phyloP scores from a whole-genome alignment of 331 rosid species.

The Malus hybrid region DNA sequence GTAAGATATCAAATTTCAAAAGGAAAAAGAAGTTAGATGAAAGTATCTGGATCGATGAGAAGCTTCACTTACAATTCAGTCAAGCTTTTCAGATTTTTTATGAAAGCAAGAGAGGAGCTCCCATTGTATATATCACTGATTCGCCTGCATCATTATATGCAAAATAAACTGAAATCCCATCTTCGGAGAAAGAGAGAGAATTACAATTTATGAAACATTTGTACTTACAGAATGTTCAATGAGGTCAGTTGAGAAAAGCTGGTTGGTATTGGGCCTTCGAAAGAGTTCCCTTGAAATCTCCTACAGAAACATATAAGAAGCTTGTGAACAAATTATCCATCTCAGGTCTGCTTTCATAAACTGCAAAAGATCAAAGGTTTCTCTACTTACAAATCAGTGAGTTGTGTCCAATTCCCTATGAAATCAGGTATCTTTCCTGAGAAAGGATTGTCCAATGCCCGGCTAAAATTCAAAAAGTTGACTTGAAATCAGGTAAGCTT shows the following conservation, averaged over 20 bases:
- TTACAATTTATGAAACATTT: no score
- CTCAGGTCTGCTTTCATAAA: no score
- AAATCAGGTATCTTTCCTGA: constrained; percentile 63
- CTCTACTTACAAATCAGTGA: constrained; percentile 38
- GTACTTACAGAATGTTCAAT: not conserved
- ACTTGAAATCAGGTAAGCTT: not conserved
- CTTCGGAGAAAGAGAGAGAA: not conserved
- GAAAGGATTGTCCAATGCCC: constrained; percentile 52
- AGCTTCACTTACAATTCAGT: constrained; percentile 32
- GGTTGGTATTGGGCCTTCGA: constrained; percentile 59
- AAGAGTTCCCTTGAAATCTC: constrained; percentile 70
- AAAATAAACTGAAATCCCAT: not conserved
- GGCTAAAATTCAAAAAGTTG: constrained; percentile 23
- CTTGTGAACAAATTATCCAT: no score
- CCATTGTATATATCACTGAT: constrained; percentile 55
- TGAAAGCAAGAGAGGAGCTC: constrained; percentile 53
- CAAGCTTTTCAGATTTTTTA: constrained; percentile 48
- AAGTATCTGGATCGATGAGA: not conserved
- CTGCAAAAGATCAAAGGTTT: no score
- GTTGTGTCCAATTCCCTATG: constrained; percentile 59
- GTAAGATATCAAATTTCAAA: not conserved
- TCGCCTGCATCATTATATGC: constrained; percentile 34
- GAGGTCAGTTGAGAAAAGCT: constrained; percentile 53
- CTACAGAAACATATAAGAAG: constrained; percentile 19
- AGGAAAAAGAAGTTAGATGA: not conserved